These are phyloP conservation scores for Candida vartiovaarae DNA, from an alignment of 805 yeast species.

Conservation along the genomic window DNA sequence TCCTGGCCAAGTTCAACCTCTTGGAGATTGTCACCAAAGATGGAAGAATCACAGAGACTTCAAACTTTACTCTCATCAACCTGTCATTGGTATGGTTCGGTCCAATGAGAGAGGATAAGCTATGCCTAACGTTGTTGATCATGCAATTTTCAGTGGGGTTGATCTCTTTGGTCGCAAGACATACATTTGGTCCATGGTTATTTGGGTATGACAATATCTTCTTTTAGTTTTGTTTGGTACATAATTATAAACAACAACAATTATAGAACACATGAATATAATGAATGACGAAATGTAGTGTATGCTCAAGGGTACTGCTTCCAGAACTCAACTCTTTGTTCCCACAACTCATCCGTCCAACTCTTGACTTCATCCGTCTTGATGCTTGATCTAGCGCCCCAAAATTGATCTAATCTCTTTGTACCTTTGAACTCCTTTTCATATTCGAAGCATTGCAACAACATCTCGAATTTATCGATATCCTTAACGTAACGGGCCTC, in stretches of 20 bases:
- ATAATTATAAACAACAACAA: background rate
- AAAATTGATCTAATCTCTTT: slow-evolving; percentile 63
- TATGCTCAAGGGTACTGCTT: slow-evolving; percentile 8
- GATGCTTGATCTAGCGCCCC: slow-evolving; percentile 51
- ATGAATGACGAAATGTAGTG: background rate
- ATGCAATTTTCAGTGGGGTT: slow-evolving; percentile 66
- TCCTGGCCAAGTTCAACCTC: slow-evolving; percentile 44
- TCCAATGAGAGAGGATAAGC: slow-evolving; percentile 76
- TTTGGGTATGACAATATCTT: slow-evolving; percentile 83
- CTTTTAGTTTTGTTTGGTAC: background rate
- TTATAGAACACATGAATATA: background rate
- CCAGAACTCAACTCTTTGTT: slow-evolving; percentile 40
- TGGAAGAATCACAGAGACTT: slow-evolving; percentile 17
- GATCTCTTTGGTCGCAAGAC: slow-evolving; percentile 62
- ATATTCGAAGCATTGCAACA: slow-evolving; percentile 77
- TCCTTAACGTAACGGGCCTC: slow-evolving; percentile 93
- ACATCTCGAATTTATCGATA: slow-evolving; percentile 85
- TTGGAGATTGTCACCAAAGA: slow-evolving; percentile 31
- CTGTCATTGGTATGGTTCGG: slow-evolving; percentile 80
- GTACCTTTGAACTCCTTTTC: slow-evolving; percentile 56
- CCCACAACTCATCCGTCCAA: slow-evolving; percentile 56
- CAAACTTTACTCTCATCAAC: slow-evolving; percentile 82
- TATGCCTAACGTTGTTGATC: slow-evolving; percentile 53
- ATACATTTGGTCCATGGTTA: slow-evolving; percentile 74
- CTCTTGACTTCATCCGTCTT: slow-evolving; percentile 64